Conservation (phyloP, 169 alveolate species). For the Plasmodium berghei region DNA sequence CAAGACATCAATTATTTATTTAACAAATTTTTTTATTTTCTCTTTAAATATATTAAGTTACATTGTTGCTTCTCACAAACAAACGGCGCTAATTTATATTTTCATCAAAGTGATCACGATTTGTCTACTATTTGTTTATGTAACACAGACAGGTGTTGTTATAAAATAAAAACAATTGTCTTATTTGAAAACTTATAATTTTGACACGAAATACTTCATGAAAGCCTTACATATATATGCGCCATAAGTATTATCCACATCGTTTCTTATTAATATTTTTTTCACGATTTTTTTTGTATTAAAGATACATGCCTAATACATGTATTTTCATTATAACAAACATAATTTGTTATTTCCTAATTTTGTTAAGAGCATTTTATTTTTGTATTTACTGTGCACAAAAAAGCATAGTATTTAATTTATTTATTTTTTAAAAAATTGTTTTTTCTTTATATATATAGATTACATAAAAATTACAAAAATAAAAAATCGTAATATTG, state of each 20-base stretch:
- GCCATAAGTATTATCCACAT: too few species aligned
- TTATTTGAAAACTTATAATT: conserved; percentile 30
- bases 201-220: not conserved
- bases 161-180: conserved; percentile 68
- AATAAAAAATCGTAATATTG: conserved; percentile 6
- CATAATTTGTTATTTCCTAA: too few species aligned
- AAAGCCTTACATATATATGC: too few species aligned
- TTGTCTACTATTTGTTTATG: conserved; percentile 19
- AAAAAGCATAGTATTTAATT: not conserved
- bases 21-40: conserved; percentile 61
- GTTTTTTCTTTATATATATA: conserved; percentile 6
- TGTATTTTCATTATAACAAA: not conserved
- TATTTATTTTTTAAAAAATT: conserved; percentile 8
- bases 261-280: not conserved
- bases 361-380: too few species aligned
- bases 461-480: not conserved
- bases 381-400: too few species aligned
- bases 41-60: conserved; percentile 30
- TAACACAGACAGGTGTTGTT: conserved; percentile 40
- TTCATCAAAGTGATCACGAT: not conserved
- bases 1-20: conserved; percentile 59
- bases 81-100: not conserved
- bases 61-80: conserved; percentile 43
- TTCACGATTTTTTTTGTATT: conserved; percentile 4
- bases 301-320: not conserved